Evolutionary conservation across 2,329 filamentous ascomycete species (phyloP).

Genomic region (Volutella citrinella): DNA sequence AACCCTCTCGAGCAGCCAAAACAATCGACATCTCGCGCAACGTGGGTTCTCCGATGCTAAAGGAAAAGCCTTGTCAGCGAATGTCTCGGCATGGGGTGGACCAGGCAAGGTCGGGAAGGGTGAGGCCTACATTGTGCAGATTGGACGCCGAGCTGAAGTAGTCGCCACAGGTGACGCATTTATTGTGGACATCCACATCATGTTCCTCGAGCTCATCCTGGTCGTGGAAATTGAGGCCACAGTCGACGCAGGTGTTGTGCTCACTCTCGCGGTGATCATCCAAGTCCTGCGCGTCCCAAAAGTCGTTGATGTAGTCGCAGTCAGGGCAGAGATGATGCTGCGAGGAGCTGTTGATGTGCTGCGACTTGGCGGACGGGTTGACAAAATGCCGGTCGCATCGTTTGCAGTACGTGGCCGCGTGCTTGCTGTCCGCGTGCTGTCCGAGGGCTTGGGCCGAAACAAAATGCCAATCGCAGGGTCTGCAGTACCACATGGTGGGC

Average conservation of each 20-base stretch:
- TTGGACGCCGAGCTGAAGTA: slow-evolving; percentile 10
- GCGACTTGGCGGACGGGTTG: slow-evolving; percentile 2
- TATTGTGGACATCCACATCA: slow-evolving; percentile 9
- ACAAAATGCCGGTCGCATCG: slow-evolving; percentile 1
- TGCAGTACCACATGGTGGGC: too few relatives aligned
- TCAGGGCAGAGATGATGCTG: slow-evolving; percentile 6
- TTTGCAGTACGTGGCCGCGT: slow-evolving; percentile 3
- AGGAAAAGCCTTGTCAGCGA: neutral
- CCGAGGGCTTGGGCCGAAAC: too few relatives aligned
- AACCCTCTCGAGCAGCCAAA: slow-evolving; percentile 16
- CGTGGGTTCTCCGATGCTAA: slow-evolving; percentile 19
- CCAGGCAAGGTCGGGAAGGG: neutral
- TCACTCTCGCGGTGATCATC: slow-evolving; percentile 6
- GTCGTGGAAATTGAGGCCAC: neutral
- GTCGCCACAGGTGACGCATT: slow-evolving; percentile 11
- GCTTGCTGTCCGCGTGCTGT: too few relatives aligned
- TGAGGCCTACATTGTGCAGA: slow-evolving; percentile 9
- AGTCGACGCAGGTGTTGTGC: slow-evolving; percentile 7
- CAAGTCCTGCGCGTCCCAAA: slow-evolving; percentile 3
- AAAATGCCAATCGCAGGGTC: too few relatives aligned
- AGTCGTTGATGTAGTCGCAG: slow-evolving; percentile 4
- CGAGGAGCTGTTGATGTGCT: slow-evolving; percentile 5
- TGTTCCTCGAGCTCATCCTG: slow-evolving; percentile 8
- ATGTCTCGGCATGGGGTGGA: too few relatives aligned
- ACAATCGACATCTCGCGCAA: slow-evolving; percentile 10